A percentile compares a stretch with the other conserved stretches of the same genome.
Conservation (phyloP, 2,329 filamentous ascomycete genomes). For the Diatrype stigma region DNA sequence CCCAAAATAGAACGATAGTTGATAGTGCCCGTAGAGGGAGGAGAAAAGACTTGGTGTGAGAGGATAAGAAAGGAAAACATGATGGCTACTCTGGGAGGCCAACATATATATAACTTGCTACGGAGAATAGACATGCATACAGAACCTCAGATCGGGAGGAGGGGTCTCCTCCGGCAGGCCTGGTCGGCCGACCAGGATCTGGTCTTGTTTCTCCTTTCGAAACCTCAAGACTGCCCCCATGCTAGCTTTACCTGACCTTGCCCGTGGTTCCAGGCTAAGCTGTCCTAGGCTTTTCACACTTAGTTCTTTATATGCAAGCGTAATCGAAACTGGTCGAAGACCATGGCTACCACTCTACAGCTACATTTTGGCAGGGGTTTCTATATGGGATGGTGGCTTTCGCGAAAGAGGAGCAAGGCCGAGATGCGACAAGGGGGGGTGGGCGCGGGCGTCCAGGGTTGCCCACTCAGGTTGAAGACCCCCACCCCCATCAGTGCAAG, state of each 20-base stretch:
- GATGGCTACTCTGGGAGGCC: conserved; percentile 8
- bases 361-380: background rate
- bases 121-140: background rate
- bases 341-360: background rate
- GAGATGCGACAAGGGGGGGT: background rate
- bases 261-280: background rate
- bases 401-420: background rate
- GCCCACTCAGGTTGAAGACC: background rate
- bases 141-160: background rate
- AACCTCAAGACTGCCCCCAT: background rate
- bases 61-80: conserved; percentile 12
- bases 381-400: background rate
- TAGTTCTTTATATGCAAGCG: conserved; percentile 10
- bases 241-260: background rate
- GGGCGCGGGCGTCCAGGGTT: background rate
- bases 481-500: background rate
- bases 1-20: conserved; percentile 28
- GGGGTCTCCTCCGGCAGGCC: background rate
- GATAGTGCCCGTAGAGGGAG: conserved; percentile 24
- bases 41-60: conserved; percentile 20
- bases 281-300: background rate
- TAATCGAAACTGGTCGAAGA: background rate
- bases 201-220: background rate
- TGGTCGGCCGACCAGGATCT: background rate
- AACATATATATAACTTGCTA: conserved; percentile 22